Percentiles rank a stretch among this genome's conserved stretches.
These are phyloP conservation scores for Dothideomycetidae sp. DNA, from an alignment of 2,329 filamentous ascomycete species.

Conservation along the genomic window DNA sequence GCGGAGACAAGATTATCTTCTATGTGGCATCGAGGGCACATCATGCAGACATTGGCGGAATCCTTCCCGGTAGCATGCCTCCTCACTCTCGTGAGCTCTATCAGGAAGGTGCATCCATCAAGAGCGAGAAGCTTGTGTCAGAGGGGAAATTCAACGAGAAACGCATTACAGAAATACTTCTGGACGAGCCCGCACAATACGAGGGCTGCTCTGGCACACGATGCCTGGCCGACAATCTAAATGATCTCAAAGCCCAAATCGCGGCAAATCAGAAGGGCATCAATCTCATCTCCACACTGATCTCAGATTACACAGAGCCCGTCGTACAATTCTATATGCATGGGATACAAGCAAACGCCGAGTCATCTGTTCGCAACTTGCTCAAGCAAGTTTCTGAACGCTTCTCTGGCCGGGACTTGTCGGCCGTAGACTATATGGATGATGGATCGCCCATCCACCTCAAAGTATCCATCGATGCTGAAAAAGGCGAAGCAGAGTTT, in stretches of 20 bases:
- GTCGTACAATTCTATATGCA: constrained; percentile 76
- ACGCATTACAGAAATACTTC: constrained; percentile 52
- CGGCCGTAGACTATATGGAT: constrained; percentile 72
- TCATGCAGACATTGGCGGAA: constrained; percentile 74
- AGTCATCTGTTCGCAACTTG: constrained; percentile 57
- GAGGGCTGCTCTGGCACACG: constrained; percentile 66
- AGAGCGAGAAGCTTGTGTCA: constrained; percentile 53
- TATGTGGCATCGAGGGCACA: constrained; percentile 70
- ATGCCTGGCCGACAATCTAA: constrained; percentile 69
- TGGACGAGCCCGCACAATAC: constrained; percentile 58
- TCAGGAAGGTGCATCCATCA: constrained; percentile 43
- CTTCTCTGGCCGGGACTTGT: constrained; percentile 56
- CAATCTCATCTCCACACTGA: constrained; percentile 57
- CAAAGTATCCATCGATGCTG: constrained; percentile 58
- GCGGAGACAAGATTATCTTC: constrained; percentile 61
- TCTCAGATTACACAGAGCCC: constrained; percentile 62
- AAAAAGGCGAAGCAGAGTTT: constrained; percentile 62
- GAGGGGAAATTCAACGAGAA: constrained; percentile 67
- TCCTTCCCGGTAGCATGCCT: constrained; percentile 71
- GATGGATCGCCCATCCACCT: constrained; percentile 67
- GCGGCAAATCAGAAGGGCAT: constrained; percentile 81
- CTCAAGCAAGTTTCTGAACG: constrained; percentile 56
- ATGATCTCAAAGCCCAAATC: constrained; percentile 74
- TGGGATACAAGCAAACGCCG: constrained; percentile 68
- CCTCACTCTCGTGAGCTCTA: constrained; percentile 50